Evolutionary conservation across 306 rosid genomes (phyloP).

Genomic region (Sesbania bispinosa): DNA sequence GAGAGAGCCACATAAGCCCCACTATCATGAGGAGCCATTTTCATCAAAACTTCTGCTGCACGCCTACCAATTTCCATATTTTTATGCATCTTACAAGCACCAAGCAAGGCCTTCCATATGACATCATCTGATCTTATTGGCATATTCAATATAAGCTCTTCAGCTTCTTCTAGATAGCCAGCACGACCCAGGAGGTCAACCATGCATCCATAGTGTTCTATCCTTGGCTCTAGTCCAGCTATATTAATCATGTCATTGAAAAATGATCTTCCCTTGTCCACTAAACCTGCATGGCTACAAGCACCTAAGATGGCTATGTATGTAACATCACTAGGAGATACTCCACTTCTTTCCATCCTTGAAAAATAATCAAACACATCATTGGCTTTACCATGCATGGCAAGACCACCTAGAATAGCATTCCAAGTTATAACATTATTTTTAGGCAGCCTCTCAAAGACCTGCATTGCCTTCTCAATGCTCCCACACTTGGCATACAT

Average conservation of each 20-base stretch:
- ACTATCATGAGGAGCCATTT: constrained; percentile 64
- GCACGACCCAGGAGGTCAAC: constrained; percentile 77
- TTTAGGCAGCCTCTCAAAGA: constrained; percentile 58
- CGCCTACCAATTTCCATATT: constrained; percentile 56
- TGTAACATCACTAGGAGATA: constrained; percentile 66
- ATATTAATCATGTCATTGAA: constrained; percentile 59
- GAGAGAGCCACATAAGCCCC: constrained; percentile 85
- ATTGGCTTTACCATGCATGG: constrained; percentile 63
- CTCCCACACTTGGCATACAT: constrained; percentile 76
- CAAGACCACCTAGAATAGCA: constrained; percentile 60
- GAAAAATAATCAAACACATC: constrained; percentile 45
- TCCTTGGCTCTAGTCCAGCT: constrained; percentile 51
- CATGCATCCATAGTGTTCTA: constrained; percentile 85
- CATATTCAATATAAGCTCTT: constrained; percentile 59
- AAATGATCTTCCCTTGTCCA: constrained; percentile 49
- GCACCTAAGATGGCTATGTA: constrained; percentile 63
- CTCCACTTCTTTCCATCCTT: constrained; percentile 50
- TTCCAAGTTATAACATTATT: constrained; percentile 66
- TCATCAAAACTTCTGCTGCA: constrained; percentile 51
- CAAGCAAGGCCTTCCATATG: constrained; percentile 83
- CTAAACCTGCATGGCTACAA: constrained; percentile 77
- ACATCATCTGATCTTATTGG: constrained; percentile 65
- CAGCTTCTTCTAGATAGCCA: constrained; percentile 68
- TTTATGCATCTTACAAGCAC: constrained; percentile 69
- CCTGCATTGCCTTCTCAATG: constrained; percentile 74